These are phyloP conservation scores for Fraxinus floribunda DNA, from an alignment of 305 asterid genomes.

Conservation along the genomic window DNA sequence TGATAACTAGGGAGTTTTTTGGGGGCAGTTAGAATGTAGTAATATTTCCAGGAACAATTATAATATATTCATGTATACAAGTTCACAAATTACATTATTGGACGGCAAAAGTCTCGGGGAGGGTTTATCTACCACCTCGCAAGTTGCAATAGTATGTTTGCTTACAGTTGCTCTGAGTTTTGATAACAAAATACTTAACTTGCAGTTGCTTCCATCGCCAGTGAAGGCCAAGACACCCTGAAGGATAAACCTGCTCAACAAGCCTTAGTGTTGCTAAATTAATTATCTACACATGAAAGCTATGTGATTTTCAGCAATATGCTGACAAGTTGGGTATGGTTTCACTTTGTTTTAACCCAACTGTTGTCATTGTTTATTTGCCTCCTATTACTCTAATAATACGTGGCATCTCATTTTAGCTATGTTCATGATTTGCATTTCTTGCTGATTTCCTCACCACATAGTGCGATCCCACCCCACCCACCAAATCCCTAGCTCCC, in stretches of 20 bases:
- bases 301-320: conserved; percentile 19
- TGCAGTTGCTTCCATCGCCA: conserved; percentile 79
- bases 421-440: neutral
- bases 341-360: conserved; percentile 5
- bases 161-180: neutral
- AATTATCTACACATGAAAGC: conserved; percentile 14
- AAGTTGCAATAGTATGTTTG: neutral
- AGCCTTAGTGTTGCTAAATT: conserved; percentile 12
- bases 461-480: neutral
- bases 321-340: conserved; percentile 9
- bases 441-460: neutral
- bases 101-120: neutral
- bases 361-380: conserved; percentile 16
- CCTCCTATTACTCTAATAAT: conserved; percentile 18
- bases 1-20: neutral
- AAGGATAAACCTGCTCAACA: conserved; percentile 25
- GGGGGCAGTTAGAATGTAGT: neutral
- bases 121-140: neutral
- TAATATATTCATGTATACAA: neutral
- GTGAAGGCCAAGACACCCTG: conserved; percentile 70
- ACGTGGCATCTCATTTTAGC: neutral
- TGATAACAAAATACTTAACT: conserved; percentile 11
- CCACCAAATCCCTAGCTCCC: neutral
- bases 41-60: neutral
- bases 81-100: neutral